Percentiles rank a stretch among this genome's conserved stretches.
phyloP scores from a whole-genome alignment of 345 rosid species.

The Punica granatum region DNA sequence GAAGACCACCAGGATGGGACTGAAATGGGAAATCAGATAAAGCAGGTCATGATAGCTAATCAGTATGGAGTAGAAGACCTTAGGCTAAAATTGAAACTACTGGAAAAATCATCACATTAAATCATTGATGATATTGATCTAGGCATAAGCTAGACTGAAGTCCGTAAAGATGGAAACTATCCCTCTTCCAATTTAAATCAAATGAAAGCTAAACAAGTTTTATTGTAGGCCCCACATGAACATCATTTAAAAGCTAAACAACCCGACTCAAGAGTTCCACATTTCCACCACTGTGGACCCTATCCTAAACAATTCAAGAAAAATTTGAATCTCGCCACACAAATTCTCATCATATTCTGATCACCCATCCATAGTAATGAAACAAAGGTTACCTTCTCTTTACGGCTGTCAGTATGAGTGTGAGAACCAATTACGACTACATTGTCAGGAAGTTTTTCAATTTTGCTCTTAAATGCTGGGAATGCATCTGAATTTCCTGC shows the following conservation, averaged over 20 bases:
- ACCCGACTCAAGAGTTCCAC: not conserved
- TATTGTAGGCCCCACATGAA: not conserved
- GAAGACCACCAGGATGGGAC: conserved; percentile 86
- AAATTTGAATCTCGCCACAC: not conserved
- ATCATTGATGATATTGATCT: not conserved
- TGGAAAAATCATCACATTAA: not conserved
- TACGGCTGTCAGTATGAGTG: conserved; percentile 54
- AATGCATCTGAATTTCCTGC: conserved; percentile 61
- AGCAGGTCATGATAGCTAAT: conserved; percentile 2
- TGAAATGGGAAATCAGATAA: conserved; percentile 30
- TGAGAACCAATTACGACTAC: conserved; percentile 75
- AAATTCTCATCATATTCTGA: not conserved
- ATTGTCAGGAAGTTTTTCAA: conserved; percentile 73
- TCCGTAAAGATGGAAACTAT: not conserved
- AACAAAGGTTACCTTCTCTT: conserved; percentile 62
- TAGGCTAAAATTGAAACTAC: not conserved
- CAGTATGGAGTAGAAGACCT: not conserved
- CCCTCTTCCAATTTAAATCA: not conserved
- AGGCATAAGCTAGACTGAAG: not conserved
- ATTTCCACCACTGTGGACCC: not conserved
- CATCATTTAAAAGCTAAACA: not conserved
- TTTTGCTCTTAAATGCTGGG: conserved; percentile 51
- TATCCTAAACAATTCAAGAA: not conserved
- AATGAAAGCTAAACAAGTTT: not conserved
- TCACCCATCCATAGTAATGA: not conserved